Evolutionary conservation across 495 filamentous ascomycete genomes (phyloP).

Genomic region (Cetradonia linearis): DNA sequence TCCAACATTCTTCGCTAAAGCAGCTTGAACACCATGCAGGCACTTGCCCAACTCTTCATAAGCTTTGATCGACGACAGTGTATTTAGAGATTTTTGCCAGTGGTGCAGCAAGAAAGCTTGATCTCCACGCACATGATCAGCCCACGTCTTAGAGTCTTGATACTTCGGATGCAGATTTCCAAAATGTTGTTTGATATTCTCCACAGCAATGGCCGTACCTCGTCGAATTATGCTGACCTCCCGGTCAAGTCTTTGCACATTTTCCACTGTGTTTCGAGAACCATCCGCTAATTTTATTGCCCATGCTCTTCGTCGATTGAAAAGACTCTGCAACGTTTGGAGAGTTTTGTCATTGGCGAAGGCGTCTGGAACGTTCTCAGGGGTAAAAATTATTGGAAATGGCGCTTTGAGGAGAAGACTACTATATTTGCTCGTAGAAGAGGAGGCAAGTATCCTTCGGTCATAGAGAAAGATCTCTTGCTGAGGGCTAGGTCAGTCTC

Average conservation of each 20-base stretch:
- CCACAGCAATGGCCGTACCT: constrained; percentile 64
- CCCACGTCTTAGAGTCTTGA: constrained; percentile 62
- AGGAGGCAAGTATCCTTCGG: constrained; percentile 46
- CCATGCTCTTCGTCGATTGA: constrained; percentile 64
- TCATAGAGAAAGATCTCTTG: constrained; percentile 85
- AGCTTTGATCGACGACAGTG: constrained; percentile 51
- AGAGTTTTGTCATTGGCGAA: constrained; percentile 63
- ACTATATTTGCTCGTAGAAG: constrained; percentile 29
- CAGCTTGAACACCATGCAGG: constrained; percentile 25
- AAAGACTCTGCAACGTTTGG: constrained; percentile 72
- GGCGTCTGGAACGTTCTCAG: constrained; percentile 64
- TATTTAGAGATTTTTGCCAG: constrained; percentile 58
- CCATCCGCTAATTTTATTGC: constrained; percentile 55
- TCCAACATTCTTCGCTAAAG: constrained; percentile 21
- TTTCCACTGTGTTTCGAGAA: constrained; percentile 48
- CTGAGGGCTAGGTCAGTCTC: constrained; percentile 33
- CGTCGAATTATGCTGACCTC: constrained; percentile 64
- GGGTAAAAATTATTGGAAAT: constrained; percentile 54
- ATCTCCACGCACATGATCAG: constrained; percentile 57
- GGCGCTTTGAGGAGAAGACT: constrained; percentile 41
- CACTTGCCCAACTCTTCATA: constrained; percentile 41
- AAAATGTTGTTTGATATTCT: constrained; percentile 71
- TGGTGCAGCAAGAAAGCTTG: constrained; percentile 52
- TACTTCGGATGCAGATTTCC: constrained; percentile 64
- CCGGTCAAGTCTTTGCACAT: constrained; percentile 42